Conservation (phyloP, 768 basidiomycete species). For the Tulasnella calospora region DNA sequence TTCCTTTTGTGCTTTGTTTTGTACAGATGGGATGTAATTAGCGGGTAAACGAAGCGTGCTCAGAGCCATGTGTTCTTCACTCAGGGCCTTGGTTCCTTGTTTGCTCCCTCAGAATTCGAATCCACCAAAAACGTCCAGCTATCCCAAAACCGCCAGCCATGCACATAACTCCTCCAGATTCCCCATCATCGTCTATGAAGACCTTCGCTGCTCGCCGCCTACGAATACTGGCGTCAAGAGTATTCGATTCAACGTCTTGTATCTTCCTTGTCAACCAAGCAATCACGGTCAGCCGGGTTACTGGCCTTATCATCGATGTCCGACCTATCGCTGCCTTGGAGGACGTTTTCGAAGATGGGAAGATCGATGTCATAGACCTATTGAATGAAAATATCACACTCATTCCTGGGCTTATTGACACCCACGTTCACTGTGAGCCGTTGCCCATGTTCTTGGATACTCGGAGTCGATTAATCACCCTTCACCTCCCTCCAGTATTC, state of each 20-base stretch:
- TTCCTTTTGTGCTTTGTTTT: background rate
- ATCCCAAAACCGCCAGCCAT: background rate
- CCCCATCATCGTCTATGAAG: background rate
- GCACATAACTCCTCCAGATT: background rate
- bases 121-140: background rate
- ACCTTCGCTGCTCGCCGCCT: background rate
- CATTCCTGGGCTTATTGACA: conserved; percentile 55
- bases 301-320: conserved; percentile 50
- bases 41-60: background rate
- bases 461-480: conserved; percentile 11
- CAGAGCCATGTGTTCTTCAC: conserved; percentile 7
- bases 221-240: background rate
- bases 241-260: conserved; percentile 49
- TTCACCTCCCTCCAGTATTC: conserved; percentile 42
- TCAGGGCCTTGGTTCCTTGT: conserved; percentile 7
- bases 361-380: conserved; percentile 43
- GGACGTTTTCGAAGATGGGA: background rate
- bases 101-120: background rate
- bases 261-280: conserved; percentile 44
- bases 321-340: background rate
- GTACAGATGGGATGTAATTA: background rate
- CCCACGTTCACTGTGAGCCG: conserved; percentile 45
- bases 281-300: conserved; percentile 45
- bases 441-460: conserved; percentile 36
- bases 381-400: conserved; percentile 41